Conservation (phyloP, 495 filamentous ascomycete genomes). For the Hypoxylon lenormandii region DNA sequence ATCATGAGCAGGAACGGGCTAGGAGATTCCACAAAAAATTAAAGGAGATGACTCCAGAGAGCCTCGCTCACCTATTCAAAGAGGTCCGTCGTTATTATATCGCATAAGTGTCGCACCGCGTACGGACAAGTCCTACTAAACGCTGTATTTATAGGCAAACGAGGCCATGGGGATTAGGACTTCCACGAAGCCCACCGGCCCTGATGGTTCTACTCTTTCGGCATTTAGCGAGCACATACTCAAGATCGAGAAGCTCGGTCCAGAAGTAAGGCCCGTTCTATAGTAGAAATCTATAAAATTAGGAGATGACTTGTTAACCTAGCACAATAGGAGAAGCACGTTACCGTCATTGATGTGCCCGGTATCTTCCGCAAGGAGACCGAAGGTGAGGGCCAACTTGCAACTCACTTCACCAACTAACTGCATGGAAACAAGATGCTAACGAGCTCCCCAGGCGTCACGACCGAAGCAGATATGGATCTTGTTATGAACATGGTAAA, state of each 20-base stretch:
- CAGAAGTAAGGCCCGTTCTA: conserved; percentile 49
- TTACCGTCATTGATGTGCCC: conserved; percentile 72
- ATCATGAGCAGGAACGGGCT: conserved; percentile 30
- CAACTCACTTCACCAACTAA: neutral
- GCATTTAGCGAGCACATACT: conserved; percentile 70
- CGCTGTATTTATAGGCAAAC: conserved; percentile 52
- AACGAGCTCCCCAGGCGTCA: conserved; percentile 43
- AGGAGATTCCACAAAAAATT: conserved; percentile 39
- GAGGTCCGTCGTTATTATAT: conserved; percentile 34
- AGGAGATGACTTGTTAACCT: neutral
- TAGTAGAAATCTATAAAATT: neutral
- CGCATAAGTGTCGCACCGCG: neutral
- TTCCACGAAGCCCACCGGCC: conserved; percentile 12
- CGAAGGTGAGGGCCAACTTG: conserved; percentile 44
- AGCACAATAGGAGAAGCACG: conserved; percentile 57
- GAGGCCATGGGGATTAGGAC: conserved; percentile 59
- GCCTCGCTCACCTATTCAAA: conserved; percentile 48
- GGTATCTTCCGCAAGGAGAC: conserved; percentile 69
- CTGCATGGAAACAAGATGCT: neutral
- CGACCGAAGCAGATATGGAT: conserved; percentile 60
- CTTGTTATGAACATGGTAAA: conserved; percentile 67
- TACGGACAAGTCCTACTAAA: conserved; percentile 19
- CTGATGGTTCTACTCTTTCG: conserved; percentile 37
- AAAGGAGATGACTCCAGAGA: conserved; percentile 37
- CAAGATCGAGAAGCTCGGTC: conserved; percentile 69